These are phyloP conservation scores for Talaromyces rugulosus DNA, from an alignment of 2,329 filamentous ascomycete species.

Conservation along the genomic window DNA sequence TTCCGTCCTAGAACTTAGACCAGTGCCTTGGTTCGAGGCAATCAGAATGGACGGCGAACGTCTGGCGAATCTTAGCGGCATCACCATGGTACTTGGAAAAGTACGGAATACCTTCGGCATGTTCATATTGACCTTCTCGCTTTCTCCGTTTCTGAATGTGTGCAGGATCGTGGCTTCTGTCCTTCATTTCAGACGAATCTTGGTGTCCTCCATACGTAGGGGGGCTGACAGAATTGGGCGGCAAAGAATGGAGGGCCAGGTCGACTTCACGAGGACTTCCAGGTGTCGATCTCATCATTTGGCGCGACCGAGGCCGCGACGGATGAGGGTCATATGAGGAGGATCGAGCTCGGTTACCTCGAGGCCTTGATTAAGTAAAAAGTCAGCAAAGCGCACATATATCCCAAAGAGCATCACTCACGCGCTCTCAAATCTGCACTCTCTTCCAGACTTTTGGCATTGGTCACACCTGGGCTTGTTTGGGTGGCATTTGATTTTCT, in stretches of 20 bases:
- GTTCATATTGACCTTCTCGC: background rate
- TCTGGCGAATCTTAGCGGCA: background rate
- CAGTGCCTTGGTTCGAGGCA: background rate
- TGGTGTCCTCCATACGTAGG: background rate
- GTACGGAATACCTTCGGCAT: background rate
- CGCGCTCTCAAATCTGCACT: constrained; percentile 83
- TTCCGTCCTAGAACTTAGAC: background rate
- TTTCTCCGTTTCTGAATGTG: background rate
- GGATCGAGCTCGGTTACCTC: constrained; percentile 20
- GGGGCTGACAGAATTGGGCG: background rate
- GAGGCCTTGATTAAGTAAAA: constrained; percentile 22
- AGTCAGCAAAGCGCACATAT: constrained; percentile 11
- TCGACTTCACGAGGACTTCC: background rate
- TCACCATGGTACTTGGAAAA: background rate
- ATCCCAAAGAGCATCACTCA: constrained; percentile 47
- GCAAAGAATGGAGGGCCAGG: background rate
- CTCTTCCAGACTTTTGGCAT: constrained; percentile 83
- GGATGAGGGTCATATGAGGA: constrained; percentile 13
- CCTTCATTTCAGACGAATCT: background rate
- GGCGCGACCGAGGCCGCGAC: background rate
- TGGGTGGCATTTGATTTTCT: constrained; percentile 96
- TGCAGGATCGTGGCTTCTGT: too few species aligned
- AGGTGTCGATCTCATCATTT: background rate
- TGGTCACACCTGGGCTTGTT: constrained; percentile 83
- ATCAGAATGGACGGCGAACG: background rate